Evolutionary conservation across 306 rosid species (phyloP).

Genomic region (Cotoneaster glaucophyllus): DNA sequence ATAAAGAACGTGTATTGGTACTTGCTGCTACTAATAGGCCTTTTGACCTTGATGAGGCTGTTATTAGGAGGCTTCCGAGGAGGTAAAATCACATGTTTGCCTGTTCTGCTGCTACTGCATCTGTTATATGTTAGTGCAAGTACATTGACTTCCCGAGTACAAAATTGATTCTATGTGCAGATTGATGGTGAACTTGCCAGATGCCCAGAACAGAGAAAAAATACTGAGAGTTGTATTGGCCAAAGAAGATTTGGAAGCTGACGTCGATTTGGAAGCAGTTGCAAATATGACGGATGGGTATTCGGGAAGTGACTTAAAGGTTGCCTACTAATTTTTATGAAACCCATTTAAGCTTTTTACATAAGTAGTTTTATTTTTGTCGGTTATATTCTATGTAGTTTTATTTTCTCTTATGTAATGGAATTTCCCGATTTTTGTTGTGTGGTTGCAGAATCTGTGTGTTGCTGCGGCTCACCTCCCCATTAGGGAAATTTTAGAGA

Average conservation of each 20-base stretch:
- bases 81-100: slow-evolving; percentile 39
- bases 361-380: background rate
- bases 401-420: background rate
- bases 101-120: background rate
- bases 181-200: slow-evolving; percentile 95
- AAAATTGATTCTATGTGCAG: slow-evolving; percentile 29
- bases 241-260: slow-evolving; percentile 75
- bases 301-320: slow-evolving; percentile 98
- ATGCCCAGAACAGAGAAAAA: slow-evolving; percentile 68
- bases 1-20: slow-evolving; percentile 85
- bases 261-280: slow-evolving; percentile 65
- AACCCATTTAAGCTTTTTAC: background rate
- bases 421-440: slow-evolving; percentile 4
- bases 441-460: slow-evolving; percentile 74
- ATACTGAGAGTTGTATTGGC: slow-evolving; percentile 75
- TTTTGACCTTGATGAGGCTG: slow-evolving; percentile 97
- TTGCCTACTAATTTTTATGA: slow-evolving; percentile 9
- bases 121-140: background rate
- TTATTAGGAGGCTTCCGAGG: slow-evolving; percentile 94
- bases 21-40: slow-evolving; percentile 98
- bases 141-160: background rate
- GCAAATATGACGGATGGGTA: slow-evolving; percentile 92
- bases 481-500: slow-evolving; percentile 82
- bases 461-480: slow-evolving; percentile 88
- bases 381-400: background rate